These are phyloP conservation scores for Lepiota venenata DNA, from an alignment of 768 basidiomycete genomes.

Conservation along the genomic window DNA sequence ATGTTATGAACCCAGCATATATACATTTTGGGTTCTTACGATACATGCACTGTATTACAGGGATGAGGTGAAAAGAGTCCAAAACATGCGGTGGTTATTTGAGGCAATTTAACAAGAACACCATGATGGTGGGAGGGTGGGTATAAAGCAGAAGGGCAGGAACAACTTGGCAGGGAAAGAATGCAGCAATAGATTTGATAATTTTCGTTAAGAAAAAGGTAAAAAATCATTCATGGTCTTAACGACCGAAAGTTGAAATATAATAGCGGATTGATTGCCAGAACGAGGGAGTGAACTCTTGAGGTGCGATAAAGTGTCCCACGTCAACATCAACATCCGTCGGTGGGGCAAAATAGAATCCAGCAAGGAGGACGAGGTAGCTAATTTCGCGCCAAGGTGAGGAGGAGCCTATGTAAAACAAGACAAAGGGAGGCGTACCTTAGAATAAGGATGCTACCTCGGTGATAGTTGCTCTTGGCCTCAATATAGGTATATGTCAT, in stretches of 20 bases:
- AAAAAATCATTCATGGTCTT: slow-evolving; percentile 7
- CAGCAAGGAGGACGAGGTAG: slow-evolving; percentile 86
- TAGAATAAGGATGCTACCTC: slow-evolving; percentile 92
- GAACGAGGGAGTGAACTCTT: slow-evolving; percentile 22
- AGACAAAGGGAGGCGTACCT: slow-evolving; percentile 48
- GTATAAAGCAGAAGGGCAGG: too few species aligned
- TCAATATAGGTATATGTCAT: slow-evolving; percentile 99
- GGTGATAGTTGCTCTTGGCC: slow-evolving; percentile 97
- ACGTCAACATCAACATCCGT: slow-evolving; percentile 35
- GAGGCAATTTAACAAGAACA: too few species aligned
- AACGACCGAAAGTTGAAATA: slow-evolving; percentile 24
- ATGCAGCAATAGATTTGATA: background rate
- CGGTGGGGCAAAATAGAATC: slow-evolving; percentile 90
- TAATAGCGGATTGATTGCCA: slow-evolving; percentile 40
- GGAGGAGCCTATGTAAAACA: background rate
- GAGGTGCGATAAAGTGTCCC: slow-evolving; percentile 21
- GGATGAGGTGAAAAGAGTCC: background rate
- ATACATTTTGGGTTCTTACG: background rate
- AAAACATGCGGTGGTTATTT: too few species aligned
- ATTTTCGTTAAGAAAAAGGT: background rate
- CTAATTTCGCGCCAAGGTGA: slow-evolving; percentile 35
- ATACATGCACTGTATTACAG: background rate
- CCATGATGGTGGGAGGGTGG: too few species aligned
- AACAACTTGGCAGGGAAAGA: background rate
- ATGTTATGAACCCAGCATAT: slow-evolving; percentile 7